phyloP scores from a whole-genome alignment of 177 flowering plant species.

The Vitis hybrid region DNA sequence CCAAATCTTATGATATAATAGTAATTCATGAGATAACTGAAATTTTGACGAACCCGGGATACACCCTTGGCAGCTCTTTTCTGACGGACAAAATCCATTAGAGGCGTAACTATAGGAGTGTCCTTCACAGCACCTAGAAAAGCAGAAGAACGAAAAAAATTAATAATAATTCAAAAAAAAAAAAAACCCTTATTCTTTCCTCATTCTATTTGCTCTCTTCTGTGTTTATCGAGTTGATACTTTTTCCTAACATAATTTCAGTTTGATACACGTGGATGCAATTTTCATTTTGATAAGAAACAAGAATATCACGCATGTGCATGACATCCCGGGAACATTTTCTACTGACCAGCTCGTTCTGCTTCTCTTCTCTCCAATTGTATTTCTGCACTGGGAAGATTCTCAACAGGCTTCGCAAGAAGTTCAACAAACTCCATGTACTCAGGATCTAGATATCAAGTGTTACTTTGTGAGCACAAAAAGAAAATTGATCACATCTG shows the following conservation, averaged over 20 bases:
- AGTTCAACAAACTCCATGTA: conserved; percentile 85
- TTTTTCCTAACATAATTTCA: not conserved
- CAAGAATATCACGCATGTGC: too few relatives aligned
- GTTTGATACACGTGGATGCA: not conserved
- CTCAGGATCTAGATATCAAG: conserved; percentile 62
- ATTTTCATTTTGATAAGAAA: too few relatives aligned
- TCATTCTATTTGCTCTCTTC: not conserved
- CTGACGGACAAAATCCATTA: conserved; percentile 90
- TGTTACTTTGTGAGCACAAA: conserved; percentile 18
- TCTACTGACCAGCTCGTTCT: conserved; percentile 71
- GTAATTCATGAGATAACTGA: not conserved
- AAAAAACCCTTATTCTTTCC: not conserved
- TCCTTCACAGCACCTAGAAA: conserved; percentile 71
- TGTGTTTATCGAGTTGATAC: not conserved
- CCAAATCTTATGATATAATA: too few relatives aligned
- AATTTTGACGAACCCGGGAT: conserved; percentile 52
- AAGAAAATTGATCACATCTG: conserved; percentile 5
- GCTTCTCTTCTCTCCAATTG: conserved; percentile 95
- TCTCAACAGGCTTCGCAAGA: conserved; percentile 83
- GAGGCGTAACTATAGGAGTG: conserved; percentile 68
- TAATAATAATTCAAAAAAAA: not conserved
- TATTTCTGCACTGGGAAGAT: conserved; percentile 97
- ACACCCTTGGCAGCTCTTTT: conserved; percentile 87
- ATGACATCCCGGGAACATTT: not conserved
- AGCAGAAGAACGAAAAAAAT: not conserved